A percentile compares a stretch with the other conserved stretches of the same genome.
These are phyloP conservation scores for Primulina tabacum DNA, from an alignment of 257 asterid genomes.

Conservation along the genomic window DNA sequence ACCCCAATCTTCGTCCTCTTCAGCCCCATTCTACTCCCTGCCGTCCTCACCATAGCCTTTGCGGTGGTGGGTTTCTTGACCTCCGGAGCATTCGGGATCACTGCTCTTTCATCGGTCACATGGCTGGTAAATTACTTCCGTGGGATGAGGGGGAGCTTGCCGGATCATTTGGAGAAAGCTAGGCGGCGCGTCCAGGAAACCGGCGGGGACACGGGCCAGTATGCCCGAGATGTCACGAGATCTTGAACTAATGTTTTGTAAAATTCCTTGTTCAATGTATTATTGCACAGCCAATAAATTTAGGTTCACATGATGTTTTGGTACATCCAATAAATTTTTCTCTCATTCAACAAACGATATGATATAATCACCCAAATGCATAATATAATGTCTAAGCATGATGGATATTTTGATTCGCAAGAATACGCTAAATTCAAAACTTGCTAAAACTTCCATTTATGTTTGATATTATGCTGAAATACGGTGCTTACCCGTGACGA, in stretches of 20 bases:
- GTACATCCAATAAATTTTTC: too few relatives aligned
- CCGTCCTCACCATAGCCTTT: constrained; percentile 38
- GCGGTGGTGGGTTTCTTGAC: constrained; percentile 59
- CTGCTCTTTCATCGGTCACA: constrained; percentile 61
- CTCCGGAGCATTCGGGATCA: constrained; percentile 68
- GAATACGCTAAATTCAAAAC: too few relatives aligned
- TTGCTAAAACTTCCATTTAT: too few relatives aligned
- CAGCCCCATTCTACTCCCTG: constrained; percentile 77
- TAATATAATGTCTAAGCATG: too few relatives aligned
- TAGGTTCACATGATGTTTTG: too few relatives aligned
- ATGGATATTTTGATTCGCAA: too few relatives aligned
- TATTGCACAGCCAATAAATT: too few relatives aligned
- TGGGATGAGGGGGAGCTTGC: constrained; percentile 31
- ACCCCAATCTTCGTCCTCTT: constrained; percentile 55
- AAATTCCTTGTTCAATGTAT: too few relatives aligned
- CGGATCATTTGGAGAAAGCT: constrained; percentile 43
- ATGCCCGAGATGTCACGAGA: constrained; percentile 31
- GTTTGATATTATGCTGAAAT: neutral
- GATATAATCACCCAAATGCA: too few relatives aligned
- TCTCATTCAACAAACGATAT: too few relatives aligned
- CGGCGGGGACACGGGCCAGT: constrained; percentile 38
- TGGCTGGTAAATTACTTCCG: constrained; percentile 61
- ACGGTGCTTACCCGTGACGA: constrained; percentile 64
- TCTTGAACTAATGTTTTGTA: constrained; percentile 4
- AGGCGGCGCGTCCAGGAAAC: constrained; percentile 50